Conservation (phyloP, 495 filamentous ascomycete species). For the Rhypophila decipiens region DNA sequence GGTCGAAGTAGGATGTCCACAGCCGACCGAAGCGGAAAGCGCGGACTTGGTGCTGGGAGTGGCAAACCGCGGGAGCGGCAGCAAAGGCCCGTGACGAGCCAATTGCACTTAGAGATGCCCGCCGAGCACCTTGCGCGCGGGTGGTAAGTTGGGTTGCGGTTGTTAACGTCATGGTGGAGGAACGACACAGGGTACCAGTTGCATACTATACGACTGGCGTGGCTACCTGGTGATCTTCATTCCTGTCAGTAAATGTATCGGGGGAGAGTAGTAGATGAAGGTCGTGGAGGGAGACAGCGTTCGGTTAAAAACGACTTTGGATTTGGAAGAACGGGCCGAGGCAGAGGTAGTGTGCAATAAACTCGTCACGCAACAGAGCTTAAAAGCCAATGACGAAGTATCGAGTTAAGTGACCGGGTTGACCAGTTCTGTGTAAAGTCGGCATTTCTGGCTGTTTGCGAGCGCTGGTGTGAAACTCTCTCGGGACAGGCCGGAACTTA, state of each 20-base stretch:
- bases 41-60: constrained; percentile 32
- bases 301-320: no score
- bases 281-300: no score
- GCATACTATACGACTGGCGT: constrained; percentile 17
- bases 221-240: constrained; percentile 16
- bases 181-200: neutral
- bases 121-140: constrained; percentile 20
- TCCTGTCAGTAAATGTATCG: constrained; percentile 9
- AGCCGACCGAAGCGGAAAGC: constrained; percentile 37
- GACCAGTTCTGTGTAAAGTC: neutral
- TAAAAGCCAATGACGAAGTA: neutral
- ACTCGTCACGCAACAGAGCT: no score
- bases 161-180: constrained; percentile 31
- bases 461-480: constrained; percentile 2
- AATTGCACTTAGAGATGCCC: constrained; percentile 12
- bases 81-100: constrained; percentile 2
- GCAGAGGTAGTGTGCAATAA: no score
- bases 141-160: constrained; percentile 21
- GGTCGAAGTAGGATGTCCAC: constrained; percentile 37
- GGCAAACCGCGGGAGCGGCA: constrained; percentile 13
- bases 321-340: neutral
- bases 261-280: no score
- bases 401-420: neutral
- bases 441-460: neutral
- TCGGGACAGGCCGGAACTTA: constrained; percentile 17